Conservation (phyloP, 1,139 yeast species). For the Geotrichum candidum region DNA sequence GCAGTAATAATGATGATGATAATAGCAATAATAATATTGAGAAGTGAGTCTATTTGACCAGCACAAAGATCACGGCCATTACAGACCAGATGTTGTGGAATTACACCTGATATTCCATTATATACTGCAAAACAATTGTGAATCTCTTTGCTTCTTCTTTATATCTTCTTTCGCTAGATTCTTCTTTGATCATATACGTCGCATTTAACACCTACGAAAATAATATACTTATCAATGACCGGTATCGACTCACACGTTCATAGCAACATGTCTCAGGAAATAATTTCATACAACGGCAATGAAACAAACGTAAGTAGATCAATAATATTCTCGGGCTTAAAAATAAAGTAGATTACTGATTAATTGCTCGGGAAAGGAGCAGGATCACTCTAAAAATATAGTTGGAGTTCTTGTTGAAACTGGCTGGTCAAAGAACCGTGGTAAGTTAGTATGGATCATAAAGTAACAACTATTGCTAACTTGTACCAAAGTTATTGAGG, state of each 20-base stretch:
- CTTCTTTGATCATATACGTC: neutral
- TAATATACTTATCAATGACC: neutral
- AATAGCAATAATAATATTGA: neutral
- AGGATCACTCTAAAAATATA: neutral
- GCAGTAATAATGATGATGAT: too few relatives aligned
- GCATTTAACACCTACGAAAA: neutral
- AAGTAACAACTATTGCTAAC: neutral
- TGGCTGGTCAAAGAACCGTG: constrained; percentile 5
- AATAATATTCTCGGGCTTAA: neutral
- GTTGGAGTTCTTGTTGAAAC: constrained; percentile 15
- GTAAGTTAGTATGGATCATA: neutral
- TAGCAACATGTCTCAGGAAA: neutral
- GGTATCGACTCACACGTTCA: neutral
- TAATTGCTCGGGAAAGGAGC: neutral
- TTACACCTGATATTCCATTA: neutral
- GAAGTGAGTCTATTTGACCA: neutral
- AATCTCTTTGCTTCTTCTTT: neutral
- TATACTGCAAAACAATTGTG: neutral
- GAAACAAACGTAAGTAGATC: neutral
- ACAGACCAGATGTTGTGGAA: neutral
- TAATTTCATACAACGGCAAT: neutral
- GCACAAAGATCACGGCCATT: neutral
- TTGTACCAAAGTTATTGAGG: constrained; percentile 1
- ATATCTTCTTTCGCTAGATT: neutral
- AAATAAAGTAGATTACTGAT: too few relatives aligned